Conservation (phyloP, 805 yeast genomes). For the Saturnispora dispora region DNA sequence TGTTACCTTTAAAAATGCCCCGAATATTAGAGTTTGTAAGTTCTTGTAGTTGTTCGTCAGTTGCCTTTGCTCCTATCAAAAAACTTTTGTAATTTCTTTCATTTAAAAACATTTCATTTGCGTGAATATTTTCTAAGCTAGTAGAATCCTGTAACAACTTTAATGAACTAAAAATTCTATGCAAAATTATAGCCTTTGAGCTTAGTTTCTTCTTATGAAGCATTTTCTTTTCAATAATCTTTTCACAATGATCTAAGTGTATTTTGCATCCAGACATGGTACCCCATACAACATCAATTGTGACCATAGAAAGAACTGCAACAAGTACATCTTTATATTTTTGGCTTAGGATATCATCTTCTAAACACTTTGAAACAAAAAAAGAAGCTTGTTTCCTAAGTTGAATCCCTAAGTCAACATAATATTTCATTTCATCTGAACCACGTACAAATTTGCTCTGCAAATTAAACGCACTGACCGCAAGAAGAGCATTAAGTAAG, state of each 20-base stretch:
- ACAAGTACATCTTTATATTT: constrained; percentile 78
- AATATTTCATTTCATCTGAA: constrained; percentile 59
- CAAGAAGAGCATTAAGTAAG: constrained; percentile 64
- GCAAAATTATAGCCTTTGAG: constrained; percentile 67
- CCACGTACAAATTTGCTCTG: constrained; percentile 64
- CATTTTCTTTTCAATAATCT: constrained; percentile 63
- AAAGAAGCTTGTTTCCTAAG: constrained; percentile 66
- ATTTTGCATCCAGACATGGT: constrained; percentile 77
- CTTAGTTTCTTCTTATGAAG: constrained; percentile 54
- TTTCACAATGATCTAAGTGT: constrained; percentile 69
- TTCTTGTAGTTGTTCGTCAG: constrained; percentile 21
- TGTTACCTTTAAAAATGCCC: constrained; percentile 19
- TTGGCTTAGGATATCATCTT: constrained; percentile 42
- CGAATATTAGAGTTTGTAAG: constrained; percentile 17
- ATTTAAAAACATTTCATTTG: constrained; percentile 28
- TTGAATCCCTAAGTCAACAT: constrained; percentile 62
- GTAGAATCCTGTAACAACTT: constrained; percentile 75
- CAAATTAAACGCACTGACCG: constrained; percentile 73
- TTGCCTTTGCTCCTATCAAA: constrained; percentile 24
- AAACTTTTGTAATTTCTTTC: constrained; percentile 28
- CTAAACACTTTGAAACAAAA: constrained; percentile 53
- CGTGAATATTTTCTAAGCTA: constrained; percentile 31
- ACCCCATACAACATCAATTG: constrained; percentile 86
- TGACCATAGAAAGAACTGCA: constrained; percentile 77
- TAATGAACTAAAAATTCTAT: constrained; percentile 67